These are phyloP conservation scores for Trichoderma erinaceum DNA, from an alignment of 495 filamentous ascomycete genomes.

Conservation along the genomic window DNA sequence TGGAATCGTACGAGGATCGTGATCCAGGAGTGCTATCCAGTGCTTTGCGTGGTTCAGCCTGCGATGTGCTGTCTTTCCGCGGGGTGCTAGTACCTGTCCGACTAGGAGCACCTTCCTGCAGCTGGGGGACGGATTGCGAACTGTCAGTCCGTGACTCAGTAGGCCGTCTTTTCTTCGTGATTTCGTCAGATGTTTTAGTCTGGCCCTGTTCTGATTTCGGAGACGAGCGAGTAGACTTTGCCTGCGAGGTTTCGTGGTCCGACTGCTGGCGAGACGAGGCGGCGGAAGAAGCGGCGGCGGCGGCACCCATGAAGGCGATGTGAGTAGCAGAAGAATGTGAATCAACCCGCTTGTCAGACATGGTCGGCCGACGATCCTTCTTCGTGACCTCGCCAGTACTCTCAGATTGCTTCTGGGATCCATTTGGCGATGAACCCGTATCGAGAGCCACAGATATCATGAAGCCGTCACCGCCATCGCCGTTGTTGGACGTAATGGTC, in stretches of 20 bases:
- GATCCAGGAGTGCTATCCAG: constrained; percentile 40
- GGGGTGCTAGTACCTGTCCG: constrained; percentile 16
- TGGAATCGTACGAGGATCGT: constrained; percentile 44
- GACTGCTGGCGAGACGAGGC: constrained; percentile 44
- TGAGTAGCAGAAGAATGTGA: constrained; percentile 63
- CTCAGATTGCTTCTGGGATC: constrained; percentile 54
- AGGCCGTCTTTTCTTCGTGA: constrained; percentile 58
- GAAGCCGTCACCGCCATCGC: constrained; percentile 63
- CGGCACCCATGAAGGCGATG: constrained; percentile 87
- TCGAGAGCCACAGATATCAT: constrained; percentile 91
- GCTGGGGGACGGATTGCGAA: constrained; percentile 42
- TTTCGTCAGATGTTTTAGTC: constrained; percentile 50
- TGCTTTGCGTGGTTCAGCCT: constrained; percentile 26
- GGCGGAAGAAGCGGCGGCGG: constrained; percentile 20
- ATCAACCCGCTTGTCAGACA: constrained; percentile 31
- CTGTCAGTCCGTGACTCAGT: constrained; percentile 47
- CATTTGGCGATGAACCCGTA: constrained; percentile 61
- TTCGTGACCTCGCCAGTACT: constrained; percentile 33
- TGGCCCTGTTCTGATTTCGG: constrained; percentile 38
- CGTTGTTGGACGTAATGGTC: constrained; percentile 55
- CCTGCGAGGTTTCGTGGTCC: constrained; percentile 42
- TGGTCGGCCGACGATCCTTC: constrained; percentile 26
- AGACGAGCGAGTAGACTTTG: constrained; percentile 36
- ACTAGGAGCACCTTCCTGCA: constrained; percentile 24
- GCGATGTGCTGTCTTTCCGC: constrained; percentile 24